Evolutionary conservation across 2,329 filamentous ascomycete genomes (phyloP).

Genomic region (Cytospora piceae): DNA sequence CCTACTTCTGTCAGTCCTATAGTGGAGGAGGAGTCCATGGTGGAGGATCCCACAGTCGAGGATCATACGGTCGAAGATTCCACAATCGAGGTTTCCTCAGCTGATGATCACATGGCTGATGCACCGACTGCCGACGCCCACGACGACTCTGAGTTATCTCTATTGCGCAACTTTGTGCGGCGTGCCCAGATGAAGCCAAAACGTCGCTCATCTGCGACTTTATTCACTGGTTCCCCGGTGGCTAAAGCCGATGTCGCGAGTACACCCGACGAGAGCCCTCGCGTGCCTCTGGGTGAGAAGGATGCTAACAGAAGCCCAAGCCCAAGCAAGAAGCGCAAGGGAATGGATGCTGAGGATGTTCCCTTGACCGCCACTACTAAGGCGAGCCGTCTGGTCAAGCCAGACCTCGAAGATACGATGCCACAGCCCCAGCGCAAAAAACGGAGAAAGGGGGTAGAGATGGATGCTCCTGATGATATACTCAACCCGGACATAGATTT

Average conservation of each 20-base stretch:
- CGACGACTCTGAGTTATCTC: slow-evolving; percentile 41
- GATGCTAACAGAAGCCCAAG: slow-evolving; percentile 45
- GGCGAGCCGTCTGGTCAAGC: slow-evolving; percentile 33
- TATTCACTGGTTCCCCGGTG: slow-evolving; percentile 39
- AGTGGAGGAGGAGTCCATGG: neutral
- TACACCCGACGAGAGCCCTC: slow-evolving; percentile 29
- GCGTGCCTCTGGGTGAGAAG: slow-evolving; percentile 41
- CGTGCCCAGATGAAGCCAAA: slow-evolving; percentile 36
- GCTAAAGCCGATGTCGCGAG: slow-evolving; percentile 28
- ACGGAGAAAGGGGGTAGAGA: slow-evolving; percentile 37
- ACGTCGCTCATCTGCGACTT: slow-evolving; percentile 36
- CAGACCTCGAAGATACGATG: slow-evolving; percentile 35
- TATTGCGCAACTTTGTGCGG: slow-evolving; percentile 42
- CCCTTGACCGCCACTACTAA: slow-evolving; percentile 26
- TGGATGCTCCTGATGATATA: slow-evolving; percentile 32
- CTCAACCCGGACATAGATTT: slow-evolving; percentile 35
- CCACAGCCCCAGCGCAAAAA: slow-evolving; percentile 39
- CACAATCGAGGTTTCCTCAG: neutral
- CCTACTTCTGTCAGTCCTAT: neutral
- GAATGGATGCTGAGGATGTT: slow-evolving; percentile 32
- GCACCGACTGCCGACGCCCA: slow-evolving; percentile 27
- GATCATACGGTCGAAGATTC: neutral
- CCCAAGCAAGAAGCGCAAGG: slow-evolving; percentile 45
- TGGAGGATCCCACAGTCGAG: neutral
- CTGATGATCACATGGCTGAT: neutral